Evolutionary conservation across 1,284 basidiomycete genomes (phyloP).

Genomic region (Irpex lacteus): DNA sequence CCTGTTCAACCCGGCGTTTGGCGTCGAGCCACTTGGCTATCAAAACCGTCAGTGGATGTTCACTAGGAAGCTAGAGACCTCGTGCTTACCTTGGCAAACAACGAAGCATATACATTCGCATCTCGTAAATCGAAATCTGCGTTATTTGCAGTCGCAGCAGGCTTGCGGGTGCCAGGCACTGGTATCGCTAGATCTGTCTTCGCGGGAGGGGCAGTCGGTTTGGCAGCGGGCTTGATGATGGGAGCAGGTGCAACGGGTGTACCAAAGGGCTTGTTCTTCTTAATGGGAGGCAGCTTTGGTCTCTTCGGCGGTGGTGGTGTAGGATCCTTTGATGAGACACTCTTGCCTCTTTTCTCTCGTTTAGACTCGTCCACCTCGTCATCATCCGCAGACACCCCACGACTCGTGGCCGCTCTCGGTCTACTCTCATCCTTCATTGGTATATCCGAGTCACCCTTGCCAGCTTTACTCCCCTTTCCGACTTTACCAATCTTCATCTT

Average conservation of each 20-base stretch:
- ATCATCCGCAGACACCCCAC: slow-evolving; percentile 6
- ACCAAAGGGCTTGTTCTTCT: slow-evolving; percentile 57
- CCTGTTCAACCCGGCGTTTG: slow-evolving; percentile 54
- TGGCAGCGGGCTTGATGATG: slow-evolving; percentile 24
- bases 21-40: slow-evolving; percentile 49
- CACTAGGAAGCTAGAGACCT: slow-evolving; percentile 21
- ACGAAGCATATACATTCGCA: slow-evolving; percentile 55
- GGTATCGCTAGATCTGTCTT: slow-evolving; percentile 25
- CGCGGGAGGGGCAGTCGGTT: slow-evolving; percentile 17
- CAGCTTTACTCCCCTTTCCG: slow-evolving; percentile 21
- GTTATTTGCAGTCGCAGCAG: slow-evolving; percentile 35
- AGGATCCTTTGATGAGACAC: slow-evolving; percentile 18
- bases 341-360: slow-evolving; percentile 10
- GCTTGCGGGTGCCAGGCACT: slow-evolving; percentile 32
- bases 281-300: slow-evolving; percentile 68
- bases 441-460: slow-evolving; percentile 32
- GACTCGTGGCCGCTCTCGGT: slow-evolving; percentile 14
- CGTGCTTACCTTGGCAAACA: slow-evolving; percentile 57
- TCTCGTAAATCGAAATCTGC: slow-evolving; percentile 66
- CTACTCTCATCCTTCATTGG: slow-evolving; percentile 41
- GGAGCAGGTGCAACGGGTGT: slow-evolving; percentile 27
- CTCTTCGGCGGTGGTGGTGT: slow-evolving; percentile 44
- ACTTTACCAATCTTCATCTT: slow-evolving; percentile 22
- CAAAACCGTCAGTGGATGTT: not conserved
- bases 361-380: slow-evolving; percentile 8